phyloP scores from a whole-genome alignment of 768 basidiomycete species.

The Megacollybia marginata region DNA sequence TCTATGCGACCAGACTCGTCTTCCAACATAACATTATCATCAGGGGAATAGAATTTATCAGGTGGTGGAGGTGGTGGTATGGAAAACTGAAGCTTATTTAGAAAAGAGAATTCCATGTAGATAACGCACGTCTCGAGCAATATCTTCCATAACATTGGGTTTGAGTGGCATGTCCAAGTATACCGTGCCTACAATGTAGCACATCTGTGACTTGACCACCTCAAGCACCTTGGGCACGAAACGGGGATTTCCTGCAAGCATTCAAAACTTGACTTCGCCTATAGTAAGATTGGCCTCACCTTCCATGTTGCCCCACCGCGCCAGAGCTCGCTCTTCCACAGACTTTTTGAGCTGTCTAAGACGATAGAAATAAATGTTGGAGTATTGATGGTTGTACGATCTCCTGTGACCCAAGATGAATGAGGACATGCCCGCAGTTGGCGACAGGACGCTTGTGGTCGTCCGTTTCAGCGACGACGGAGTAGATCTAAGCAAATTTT shows the following conservation, averaged over 20 bases:
- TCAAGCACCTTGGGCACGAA: constrained; percentile 82
- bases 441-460: constrained; percentile 30
- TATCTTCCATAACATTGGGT: constrained; percentile 94
- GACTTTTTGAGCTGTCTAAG: constrained; percentile 31
- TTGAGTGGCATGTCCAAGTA: constrained; percentile 99
- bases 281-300: constrained; percentile 23
- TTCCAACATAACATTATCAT: constrained; percentile 85
- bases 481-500: neutral
- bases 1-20: constrained; percentile 92
- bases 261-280: neutral
- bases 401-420: constrained; percentile 32
- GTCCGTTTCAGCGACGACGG: constrained; percentile 18
- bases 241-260: constrained; percentile 49
- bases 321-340: constrained; percentile 32
- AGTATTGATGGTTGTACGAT: constrained; percentile 51
- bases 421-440: constrained; percentile 29
- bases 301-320: constrained; percentile 32
- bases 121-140: constrained; percentile 77
- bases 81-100: constrained; percentile 55
- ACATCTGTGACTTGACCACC: constrained; percentile 75
- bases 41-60: constrained; percentile 65
- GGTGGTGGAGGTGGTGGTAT: constrained; percentile 77
- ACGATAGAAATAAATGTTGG: constrained; percentile 49
- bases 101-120: constrained; percentile 2
- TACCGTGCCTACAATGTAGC: constrained; percentile 90